These are phyloP conservation scores for Saccharomycopsis hybrid DNA, from an alignment of 1,139 yeast genomes.

Conservation along the genomic window DNA sequence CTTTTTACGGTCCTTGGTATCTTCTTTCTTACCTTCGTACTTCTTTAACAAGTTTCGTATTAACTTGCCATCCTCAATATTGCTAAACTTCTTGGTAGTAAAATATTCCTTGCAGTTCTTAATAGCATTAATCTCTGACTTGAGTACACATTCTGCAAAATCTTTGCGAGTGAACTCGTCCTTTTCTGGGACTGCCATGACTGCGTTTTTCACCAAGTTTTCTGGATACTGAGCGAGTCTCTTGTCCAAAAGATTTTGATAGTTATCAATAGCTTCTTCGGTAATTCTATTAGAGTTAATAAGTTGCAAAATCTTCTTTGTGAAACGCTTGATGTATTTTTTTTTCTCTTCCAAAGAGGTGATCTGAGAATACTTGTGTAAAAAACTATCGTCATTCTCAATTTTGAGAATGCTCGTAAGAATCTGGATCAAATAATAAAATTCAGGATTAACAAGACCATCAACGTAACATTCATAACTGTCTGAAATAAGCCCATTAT, in stretches of 20 bases:
- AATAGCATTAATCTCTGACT: conserved; percentile 47
- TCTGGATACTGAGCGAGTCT: conserved; percentile 40
- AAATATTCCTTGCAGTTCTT: conserved; percentile 35
- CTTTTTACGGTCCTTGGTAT: not conserved
- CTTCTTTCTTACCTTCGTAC: conserved; percentile 4
- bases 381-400: conserved; percentile 27
- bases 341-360: conserved; percentile 13
- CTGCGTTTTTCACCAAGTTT: conserved; percentile 9
- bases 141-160: conserved; percentile 50
- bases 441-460: conserved; percentile 53
- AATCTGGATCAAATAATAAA: conserved; percentile 46
- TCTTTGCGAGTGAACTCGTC: conserved; percentile 26
- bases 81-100: conserved; percentile 29
- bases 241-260: conserved; percentile 30
- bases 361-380: not conserved
- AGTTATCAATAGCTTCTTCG: conserved; percentile 30
- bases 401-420: conserved; percentile 39
- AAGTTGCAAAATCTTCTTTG: conserved; percentile 41
- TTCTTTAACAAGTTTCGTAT: conserved; percentile 47
- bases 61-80: conserved; percentile 53
- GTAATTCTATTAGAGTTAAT: conserved; percentile 40
- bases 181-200: conserved; percentile 5
- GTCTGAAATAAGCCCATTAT: conserved; percentile 46
- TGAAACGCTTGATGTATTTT: conserved; percentile 38
- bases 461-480: conserved; percentile 55